Percentiles rank a stretch among this genome's conserved stretches.
These are phyloP conservation scores for Apostasia ramifera DNA, from an alignment of 106 monocot genomes.

Conservation along the genomic window DNA sequence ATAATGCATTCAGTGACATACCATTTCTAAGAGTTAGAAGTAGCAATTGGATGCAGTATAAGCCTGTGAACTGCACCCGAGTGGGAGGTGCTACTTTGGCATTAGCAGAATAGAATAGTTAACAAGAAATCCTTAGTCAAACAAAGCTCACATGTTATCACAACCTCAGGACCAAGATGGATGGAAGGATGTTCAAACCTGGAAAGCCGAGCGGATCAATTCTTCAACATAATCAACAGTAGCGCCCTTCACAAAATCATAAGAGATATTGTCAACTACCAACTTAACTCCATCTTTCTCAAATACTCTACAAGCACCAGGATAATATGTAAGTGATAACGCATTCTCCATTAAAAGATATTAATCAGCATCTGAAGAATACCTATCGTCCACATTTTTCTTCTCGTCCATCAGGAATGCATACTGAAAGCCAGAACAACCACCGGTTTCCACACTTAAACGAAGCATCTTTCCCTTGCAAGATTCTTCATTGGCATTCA, in stretches of 20 bases:
- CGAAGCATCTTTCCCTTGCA: slow-evolving; percentile 74
- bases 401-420: slow-evolving; percentile 70
- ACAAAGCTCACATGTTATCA: too few species aligned
- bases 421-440: slow-evolving; percentile 99
- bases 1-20: too few species aligned
- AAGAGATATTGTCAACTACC: slow-evolving; percentile 85
- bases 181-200: slow-evolving; percentile 30
- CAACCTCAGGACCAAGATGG: background rate
- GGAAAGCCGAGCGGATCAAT: slow-evolving; percentile 84
- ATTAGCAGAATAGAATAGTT: too few species aligned
- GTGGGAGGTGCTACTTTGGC: too few species aligned
- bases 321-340: background rate
- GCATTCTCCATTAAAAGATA: background rate
- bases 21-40: too few species aligned
- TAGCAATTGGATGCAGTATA: background rate
- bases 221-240: slow-evolving; percentile 96
- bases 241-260: slow-evolving; percentile 96
- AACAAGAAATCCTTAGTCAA: too few species aligned
- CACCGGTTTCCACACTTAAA: slow-evolving; percentile 87
- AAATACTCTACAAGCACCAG: slow-evolving; percentile 56
- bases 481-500: slow-evolving; percentile 47
- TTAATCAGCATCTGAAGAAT: background rate
- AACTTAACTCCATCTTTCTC: slow-evolving; percentile 87
- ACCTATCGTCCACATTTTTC: slow-evolving; percentile 85
- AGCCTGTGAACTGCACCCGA: background rate